phyloP scores from a whole-genome alignment of 2,329 filamentous ascomycete genomes.

The Graphiopsis chlorocephala region DNA sequence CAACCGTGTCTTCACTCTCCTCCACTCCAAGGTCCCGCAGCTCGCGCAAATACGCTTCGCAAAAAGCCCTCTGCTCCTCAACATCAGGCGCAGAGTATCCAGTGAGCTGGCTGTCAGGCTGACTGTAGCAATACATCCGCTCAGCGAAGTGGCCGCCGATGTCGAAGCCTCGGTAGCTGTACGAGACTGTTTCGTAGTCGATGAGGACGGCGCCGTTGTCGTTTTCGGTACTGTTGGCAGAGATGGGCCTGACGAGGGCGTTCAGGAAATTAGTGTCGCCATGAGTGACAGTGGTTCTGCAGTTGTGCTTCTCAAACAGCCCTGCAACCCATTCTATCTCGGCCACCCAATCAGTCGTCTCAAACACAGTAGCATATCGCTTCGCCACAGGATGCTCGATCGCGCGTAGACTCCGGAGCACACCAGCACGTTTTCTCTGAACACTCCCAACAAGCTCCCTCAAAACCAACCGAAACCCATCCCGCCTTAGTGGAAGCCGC shows the following conservation, averaged over 20 bases:
- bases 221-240: background rate
- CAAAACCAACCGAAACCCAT: background rate
- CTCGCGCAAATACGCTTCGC: constrained; percentile 11
- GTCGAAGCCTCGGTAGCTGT: constrained; percentile 18
- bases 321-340: constrained; percentile 9
- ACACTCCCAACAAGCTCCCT: constrained; percentile 1
- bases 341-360: background rate
- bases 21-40: background rate
- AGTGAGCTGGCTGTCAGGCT: constrained; percentile 8
- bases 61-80: constrained; percentile 13
- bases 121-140: constrained; percentile 15
- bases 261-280: constrained; percentile 17
- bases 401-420: background rate
- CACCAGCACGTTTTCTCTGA: background rate
- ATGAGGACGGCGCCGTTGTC: constrained; percentile 7
- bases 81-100: background rate
- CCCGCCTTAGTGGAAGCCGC: constrained; percentile 9
- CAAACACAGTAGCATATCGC: background rate
- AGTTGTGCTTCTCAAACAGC: constrained; percentile 1
- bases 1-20: background rate
- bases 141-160: constrained; percentile 18
- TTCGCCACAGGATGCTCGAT: background rate
- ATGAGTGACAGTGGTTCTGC: constrained; percentile 9
- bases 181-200: constrained; percentile 17
- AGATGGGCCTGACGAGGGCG: background rate